A percentile compares a stretch with the other conserved stretches of the same genome.
phyloP scores from a whole-genome alignment of 2,329 filamentous ascomycete genomes.

The Dryadomyces quercus-mongolicae region DNA sequence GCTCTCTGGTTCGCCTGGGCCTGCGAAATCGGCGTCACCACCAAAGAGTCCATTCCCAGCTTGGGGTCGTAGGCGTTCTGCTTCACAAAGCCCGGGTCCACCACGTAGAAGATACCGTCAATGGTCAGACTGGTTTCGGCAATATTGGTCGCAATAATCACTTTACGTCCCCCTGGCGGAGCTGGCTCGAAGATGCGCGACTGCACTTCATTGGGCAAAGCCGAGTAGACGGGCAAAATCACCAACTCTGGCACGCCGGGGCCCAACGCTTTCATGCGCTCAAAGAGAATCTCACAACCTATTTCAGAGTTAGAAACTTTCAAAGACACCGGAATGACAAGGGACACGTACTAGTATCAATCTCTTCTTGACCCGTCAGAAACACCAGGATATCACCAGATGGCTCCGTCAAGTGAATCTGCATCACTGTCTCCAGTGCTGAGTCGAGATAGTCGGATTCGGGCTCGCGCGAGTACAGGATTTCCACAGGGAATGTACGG shows the following conservation, averaged over 20 bases:
- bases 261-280: slow-evolving; percentile 91
- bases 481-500: slow-evolving; percentile 87
- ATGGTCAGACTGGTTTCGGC: slow-evolving; percentile 97
- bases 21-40: slow-evolving; percentile 93
- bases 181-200: slow-evolving; percentile 91
- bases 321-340: not conserved
- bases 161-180: slow-evolving; percentile 73
- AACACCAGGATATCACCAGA: slow-evolving; percentile 93
- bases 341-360: slow-evolving; percentile 55
- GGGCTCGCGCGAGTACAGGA: slow-evolving; percentile 89
- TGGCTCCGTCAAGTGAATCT: slow-evolving; percentile 89
- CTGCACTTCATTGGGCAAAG: slow-evolving; percentile 86
- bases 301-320: not conserved
- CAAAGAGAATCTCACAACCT: slow-evolving; percentile 73
- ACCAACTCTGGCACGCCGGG: slow-evolving; percentile 83
- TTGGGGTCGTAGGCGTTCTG: slow-evolving; percentile 96
- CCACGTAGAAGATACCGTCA: slow-evolving; percentile 93
- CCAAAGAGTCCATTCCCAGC: slow-evolving; percentile 91
- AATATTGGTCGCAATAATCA: slow-evolving; percentile 97
- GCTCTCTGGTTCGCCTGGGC: slow-evolving; percentile 92
- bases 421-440: slow-evolving; percentile 93
- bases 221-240: slow-evolving; percentile 92
- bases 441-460: slow-evolving; percentile 93
- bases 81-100: slow-evolving; percentile 96
- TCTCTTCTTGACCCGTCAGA: slow-evolving; percentile 94